These are phyloP conservation scores for Trametes gibbosa DNA, from an alignment of 768 basidiomycete genomes.

Conservation along the genomic window DNA sequence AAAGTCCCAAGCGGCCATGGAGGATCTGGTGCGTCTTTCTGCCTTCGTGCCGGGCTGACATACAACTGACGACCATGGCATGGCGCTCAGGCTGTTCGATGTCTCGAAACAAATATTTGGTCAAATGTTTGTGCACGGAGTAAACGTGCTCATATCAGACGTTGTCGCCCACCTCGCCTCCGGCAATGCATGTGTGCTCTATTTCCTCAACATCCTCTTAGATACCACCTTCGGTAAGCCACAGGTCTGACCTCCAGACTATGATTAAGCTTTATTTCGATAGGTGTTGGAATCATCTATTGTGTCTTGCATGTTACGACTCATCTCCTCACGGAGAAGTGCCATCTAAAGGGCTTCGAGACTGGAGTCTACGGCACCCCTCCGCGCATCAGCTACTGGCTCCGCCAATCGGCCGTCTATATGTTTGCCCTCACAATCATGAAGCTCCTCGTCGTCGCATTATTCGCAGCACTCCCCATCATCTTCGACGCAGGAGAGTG, in stretches of 20 bases:
- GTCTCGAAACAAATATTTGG: conserved; percentile 91
- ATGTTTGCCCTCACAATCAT: conserved; percentile 77
- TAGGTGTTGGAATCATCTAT: conserved; percentile 86
- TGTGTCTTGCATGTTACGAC: conserved; percentile 63
- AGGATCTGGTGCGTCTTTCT: conserved; percentile 69
- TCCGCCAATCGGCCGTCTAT: conserved; percentile 78
- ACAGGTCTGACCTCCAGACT: background rate
- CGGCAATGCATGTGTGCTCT: conserved; percentile 86
- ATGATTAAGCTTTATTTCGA: background rate
- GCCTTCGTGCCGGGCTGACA: no score
- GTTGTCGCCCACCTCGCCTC: conserved; percentile 65
- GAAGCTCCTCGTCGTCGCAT: conserved; percentile 84
- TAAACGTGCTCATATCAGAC: conserved; percentile 78
- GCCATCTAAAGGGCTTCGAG: conserved; percentile 72
- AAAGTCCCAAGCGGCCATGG: conserved; percentile 86
- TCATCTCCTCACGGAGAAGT: conserved; percentile 57
- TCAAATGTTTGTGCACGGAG: conserved; percentile 75
- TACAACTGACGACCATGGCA: no score
- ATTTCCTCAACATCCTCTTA: conserved; percentile 89
- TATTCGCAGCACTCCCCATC: conserved; percentile 69
- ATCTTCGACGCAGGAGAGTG: conserved; percentile 80
- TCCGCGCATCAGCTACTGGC: conserved; percentile 71
- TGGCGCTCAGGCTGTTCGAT: conserved; percentile 95
- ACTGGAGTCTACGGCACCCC: conserved; percentile 89
- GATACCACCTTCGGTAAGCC: conserved; percentile 85